Conservation (phyloP, 2,329 filamentous ascomycete genomes). For the Daldinia eschscholtzii region DNA sequence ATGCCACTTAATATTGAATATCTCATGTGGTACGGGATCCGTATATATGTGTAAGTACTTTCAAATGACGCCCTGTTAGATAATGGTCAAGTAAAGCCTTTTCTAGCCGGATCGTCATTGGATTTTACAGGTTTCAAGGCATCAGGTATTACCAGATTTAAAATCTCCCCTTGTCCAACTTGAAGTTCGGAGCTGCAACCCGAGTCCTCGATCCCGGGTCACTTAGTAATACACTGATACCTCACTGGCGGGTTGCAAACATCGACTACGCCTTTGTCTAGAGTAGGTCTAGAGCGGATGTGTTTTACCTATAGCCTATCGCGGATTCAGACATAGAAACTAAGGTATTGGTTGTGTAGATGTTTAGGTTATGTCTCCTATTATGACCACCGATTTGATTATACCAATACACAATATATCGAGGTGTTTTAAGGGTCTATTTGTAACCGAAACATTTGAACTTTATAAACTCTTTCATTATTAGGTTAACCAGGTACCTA, state of each 20-base stretch:
- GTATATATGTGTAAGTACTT: background rate
- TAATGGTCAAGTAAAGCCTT: constrained; percentile 27
- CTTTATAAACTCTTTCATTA: background rate
- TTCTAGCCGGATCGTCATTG: constrained; percentile 28
- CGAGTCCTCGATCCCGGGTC: constrained; percentile 39
- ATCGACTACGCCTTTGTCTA: constrained; percentile 20
- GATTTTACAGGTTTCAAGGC: constrained; percentile 2
- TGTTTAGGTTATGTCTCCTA: background rate
- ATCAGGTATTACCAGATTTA: constrained; percentile 20
- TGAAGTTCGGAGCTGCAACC: constrained; percentile 34
- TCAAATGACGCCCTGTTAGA: constrained; percentile 18
- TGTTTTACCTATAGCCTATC: constrained; percentile 12
- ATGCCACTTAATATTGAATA: constrained; percentile 20
- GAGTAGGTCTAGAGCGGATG: background rate
- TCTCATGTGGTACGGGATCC: background rate
- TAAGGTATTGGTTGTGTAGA: background rate
- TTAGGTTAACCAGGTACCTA: background rate
- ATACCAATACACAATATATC: background rate
- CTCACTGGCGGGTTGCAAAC: constrained; percentile 14
- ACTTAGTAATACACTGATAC: constrained; percentile 34
- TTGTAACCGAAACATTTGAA: background rate
- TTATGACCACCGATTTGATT: background rate
- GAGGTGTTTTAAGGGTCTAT: background rate
- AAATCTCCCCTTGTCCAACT: constrained; percentile 21
- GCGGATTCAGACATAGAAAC: constrained; percentile 4